Conservation (phyloP, 495 filamentous ascomycete genomes). For the Oidiodendron maius region DNA sequence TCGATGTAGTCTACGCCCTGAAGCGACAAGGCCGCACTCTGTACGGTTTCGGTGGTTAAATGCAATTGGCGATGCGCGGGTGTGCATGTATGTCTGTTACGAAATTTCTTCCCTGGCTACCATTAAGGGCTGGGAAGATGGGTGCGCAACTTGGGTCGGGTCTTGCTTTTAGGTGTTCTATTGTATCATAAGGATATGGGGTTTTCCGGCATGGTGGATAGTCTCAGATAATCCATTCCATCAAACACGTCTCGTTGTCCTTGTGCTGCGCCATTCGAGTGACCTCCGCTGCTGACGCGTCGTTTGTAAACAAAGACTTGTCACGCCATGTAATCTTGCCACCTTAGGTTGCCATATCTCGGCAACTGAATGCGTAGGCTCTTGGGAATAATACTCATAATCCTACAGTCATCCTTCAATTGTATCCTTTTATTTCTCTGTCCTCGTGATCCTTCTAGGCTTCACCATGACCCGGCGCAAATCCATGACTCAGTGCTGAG, state of each 20-base stretch:
- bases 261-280: no score
- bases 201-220: constrained; percentile 3
- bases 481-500: no score
- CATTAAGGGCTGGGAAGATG: constrained; percentile 4
- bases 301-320: no score
- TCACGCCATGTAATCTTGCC: no score
- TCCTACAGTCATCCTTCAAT: no score
- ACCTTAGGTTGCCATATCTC: no score
- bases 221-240: constrained; percentile 1
- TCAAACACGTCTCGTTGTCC: neutral
- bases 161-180: constrained; percentile 13
- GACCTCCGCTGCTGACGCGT: no score
- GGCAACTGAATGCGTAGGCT: no score
- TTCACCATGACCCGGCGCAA: no score
- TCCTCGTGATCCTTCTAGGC: no score
- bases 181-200: constrained; percentile 13
- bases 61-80: neutral
- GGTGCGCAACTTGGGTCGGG: constrained; percentile 14
- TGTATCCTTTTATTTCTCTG: no score
- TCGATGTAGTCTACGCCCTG: constrained; percentile 92
- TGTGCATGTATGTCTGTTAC: constrained; percentile 12
- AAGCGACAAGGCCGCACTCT: constrained; percentile 94
- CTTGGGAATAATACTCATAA: no score
- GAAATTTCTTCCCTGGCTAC: constrained; percentile 17
- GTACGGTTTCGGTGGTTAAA: constrained; percentile 93